A percentile compares a stretch with the other conserved stretches of the same genome.
Evolutionary conservation across 306 rosid genomes (phyloP).

Genomic region (Malus domestica): DNA sequence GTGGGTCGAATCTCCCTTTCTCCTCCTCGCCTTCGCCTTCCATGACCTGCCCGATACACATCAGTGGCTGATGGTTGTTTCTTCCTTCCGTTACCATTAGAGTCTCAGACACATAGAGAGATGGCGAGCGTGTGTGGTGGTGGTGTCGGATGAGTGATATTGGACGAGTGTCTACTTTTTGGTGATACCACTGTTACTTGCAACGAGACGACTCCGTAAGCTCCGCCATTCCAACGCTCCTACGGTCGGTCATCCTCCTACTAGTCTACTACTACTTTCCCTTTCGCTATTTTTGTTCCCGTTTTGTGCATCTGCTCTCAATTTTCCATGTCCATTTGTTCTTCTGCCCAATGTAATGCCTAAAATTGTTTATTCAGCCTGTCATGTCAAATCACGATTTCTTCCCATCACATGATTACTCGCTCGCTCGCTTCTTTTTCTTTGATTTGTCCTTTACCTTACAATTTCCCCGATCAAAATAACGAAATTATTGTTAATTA

Average conservation of each 20-base stretch:
- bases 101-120: background rate
- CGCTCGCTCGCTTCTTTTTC: no score
- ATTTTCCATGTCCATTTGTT: background rate
- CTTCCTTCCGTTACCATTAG: background rate
- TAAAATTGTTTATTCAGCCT: background rate
- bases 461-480: background rate
- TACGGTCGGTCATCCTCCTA: conserved; percentile 10
- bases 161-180: conserved; percentile 57
- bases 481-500: background rate
- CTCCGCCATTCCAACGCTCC: conserved; percentile 46
- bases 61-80: background rate
- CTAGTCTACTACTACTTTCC: background rate
- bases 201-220: conserved; percentile 37
- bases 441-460: background rate
- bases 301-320: background rate
- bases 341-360: background rate
- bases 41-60: no score
- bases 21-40: background rate
- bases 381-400: background rate
- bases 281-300: background rate
- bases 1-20: background rate
- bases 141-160: conserved; percentile 41
- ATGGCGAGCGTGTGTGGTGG: conserved; percentile 10
- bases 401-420: background rate
- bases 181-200: background rate